Base-by-base conservation (phyloP, 2,329 filamentous ascomycete genomes). In the Fusarium multiceps region DNA sequence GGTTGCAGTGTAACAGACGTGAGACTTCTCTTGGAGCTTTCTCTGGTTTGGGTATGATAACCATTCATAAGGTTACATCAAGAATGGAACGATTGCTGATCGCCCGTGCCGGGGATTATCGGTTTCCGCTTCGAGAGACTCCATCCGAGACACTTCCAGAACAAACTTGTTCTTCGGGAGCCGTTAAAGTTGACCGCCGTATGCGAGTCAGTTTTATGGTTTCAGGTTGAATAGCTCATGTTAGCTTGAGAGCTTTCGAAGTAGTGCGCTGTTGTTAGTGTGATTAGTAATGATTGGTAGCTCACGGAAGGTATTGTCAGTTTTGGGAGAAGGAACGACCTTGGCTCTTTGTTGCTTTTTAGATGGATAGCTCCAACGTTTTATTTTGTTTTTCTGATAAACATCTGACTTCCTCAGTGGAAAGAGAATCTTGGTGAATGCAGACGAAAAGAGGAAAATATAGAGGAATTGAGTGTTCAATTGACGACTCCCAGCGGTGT, bases 161-260 rank as follows among this genome's bases (percentile, higher is more conserved):
- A 67, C 18, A 20, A 51, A 53, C 40, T 45, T 54, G 20, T 30
- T 18, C n/a, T 51, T 59, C 41, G 40, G 34, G n/a, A 28, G 34
- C 14, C 49, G 20, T 42, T 68, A 42, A 20, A 55, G 18, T 49
- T 48, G 63, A 65, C 67, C 63, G 68, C 55, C 55, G 57, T 30
- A 46, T 68, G 50, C 45, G 54, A 64, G 59, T 68, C 63, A 71
- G 58, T 55, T 42, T 42, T 56, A 47, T 46, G 25, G 63, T 64
- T 55, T 69, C 65, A 68, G 67, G 58, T 59, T 43, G 34, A 63
- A 21, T 37, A 45, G 63, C 67, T 56, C 54, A 71, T 60, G 57
- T 59, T 56, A 67, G 66, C 48, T 55, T 57, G 20, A 27, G 54
- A 40, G 20, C 25, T 43, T 47, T 55, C 10, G 23, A 46, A 61